phyloP scores from a whole-genome alignment of 2,329 filamentous ascomycete species.

The Trichocomaceae sp. region DNA sequence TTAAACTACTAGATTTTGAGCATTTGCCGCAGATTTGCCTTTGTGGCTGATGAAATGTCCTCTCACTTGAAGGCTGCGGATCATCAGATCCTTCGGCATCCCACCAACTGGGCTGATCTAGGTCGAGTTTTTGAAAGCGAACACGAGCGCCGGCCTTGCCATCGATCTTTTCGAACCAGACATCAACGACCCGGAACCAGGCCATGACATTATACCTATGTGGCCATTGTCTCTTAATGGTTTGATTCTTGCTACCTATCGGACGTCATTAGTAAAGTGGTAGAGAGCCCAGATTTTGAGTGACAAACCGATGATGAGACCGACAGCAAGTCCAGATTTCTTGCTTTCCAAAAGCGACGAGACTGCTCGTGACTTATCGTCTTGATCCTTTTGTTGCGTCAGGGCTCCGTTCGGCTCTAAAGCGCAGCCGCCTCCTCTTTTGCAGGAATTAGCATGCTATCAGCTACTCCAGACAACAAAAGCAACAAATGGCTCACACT shows the following conservation, averaged over 20 bases:
- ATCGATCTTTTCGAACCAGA: conserved; percentile 58
- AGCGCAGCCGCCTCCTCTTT: conserved; percentile 50
- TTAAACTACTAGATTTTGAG: conserved; percentile 22
- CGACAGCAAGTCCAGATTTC: conserved; percentile 45
- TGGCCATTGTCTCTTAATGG: conserved; percentile 46
- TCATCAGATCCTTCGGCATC: conserved; percentile 29
- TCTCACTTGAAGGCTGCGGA: conserved; percentile 22
- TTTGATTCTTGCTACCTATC: conserved; percentile 46
- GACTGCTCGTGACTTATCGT: conserved; percentile 30
- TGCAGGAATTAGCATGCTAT: conserved; percentile 11
- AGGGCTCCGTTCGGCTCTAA: conserved; percentile 44
- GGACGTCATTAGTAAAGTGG: not conserved
- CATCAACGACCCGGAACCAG: conserved; percentile 61
- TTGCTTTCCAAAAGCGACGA: conserved; percentile 44
- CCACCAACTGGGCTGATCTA: conserved; percentile 54
- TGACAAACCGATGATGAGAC: conserved; percentile 48
- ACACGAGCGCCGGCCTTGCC: conserved; percentile 47
- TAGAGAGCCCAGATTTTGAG: not conserved
- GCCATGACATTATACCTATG: conserved; percentile 60
- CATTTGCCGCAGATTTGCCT: conserved; percentile 39
- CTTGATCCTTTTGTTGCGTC: conserved; percentile 44
- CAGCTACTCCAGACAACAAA: not conserved
- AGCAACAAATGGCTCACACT: conserved; percentile 42
- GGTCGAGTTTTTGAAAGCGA: conserved; percentile 59
- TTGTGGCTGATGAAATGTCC: conserved; percentile 23